Base-by-base conservation (phyloP, 805 yeast species). In the Pichia sporocuriosa region DNA sequence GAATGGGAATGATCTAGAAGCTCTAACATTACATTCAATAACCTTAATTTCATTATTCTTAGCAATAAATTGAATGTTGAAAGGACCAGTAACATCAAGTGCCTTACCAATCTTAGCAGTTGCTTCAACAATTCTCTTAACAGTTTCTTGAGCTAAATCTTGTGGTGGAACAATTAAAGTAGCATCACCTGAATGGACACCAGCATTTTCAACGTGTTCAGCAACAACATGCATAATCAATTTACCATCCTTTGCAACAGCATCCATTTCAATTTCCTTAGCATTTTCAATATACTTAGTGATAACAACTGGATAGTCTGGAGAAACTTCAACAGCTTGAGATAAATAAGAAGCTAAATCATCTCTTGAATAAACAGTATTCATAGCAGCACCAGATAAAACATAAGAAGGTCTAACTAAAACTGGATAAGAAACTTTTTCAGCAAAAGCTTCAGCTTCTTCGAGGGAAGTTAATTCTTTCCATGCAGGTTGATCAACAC, bases 401-500 rank as follows among this genome's bases (percentile, higher is more conserved):
- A 90, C 98, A 60, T 90, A 90, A 20, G 97, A 89, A 24, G 98
- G 98, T 72, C 98, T 86, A 39, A 90, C 97, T 54, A 90, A 72
- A 30, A 90, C 97, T 38, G 98, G 98, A 65, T 87, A 90, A 27
- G 87, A 74, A 41, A 87, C 97, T 59, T 77, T 80, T 37, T 86
- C 83, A 44, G 97, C 97, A 61, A 90, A 90, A 33, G 69, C 79
- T 62, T 86, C 94, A 46, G 98, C 97, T 65, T 90, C 97, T 30
- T 73, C 86, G 44, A 87, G 73, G 20, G 96, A 85, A 28, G 97
- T 88, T 56, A 90, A 76, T 66, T 90, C 98, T 66, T 89, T 90
- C 98, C 98, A 90, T 29, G 96, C 96, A 33, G 98, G 98, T 69
- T 90, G 98, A 68, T 90, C 98, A 50, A 90, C 97, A 43, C 95